A percentile compares a stretch with the other conserved stretches of the same genome.
Evolutionary conservation across 176 grass and related monocot genomes (phyloP).

Genomic region (Paspalum notatum): DNA sequence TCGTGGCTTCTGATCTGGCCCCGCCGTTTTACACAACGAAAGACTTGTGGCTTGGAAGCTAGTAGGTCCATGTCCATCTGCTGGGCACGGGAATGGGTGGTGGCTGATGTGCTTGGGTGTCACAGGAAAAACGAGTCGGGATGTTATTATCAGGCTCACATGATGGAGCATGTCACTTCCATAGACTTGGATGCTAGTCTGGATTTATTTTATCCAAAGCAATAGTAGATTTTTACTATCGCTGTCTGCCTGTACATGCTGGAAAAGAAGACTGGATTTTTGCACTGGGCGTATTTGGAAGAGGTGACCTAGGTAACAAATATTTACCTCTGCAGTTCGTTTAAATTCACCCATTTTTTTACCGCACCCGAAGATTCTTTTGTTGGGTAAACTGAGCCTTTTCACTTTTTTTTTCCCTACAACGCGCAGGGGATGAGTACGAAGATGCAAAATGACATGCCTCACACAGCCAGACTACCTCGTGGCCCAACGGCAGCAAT

Average conservation of each 20-base stretch:
- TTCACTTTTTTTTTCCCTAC: too few species aligned
- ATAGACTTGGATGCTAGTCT: not conserved
- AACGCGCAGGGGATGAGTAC: too few species aligned
- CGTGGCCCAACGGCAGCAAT: not conserved
- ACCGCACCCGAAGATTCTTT: not conserved
- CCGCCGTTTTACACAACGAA: not conserved
- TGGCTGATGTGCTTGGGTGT: conserved; percentile 21
- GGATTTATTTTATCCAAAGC: conserved; percentile 24
- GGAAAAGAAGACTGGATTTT: not conserved
- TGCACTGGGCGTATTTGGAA: not conserved
- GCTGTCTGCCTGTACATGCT: not conserved
- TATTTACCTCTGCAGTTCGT: not conserved
- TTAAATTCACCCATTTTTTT: not conserved
- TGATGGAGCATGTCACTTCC: not conserved
- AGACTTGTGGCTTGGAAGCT: conserved; percentile 26
- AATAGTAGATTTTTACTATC: not conserved
- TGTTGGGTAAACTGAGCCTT: not conserved
- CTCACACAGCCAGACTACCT: too few species aligned
- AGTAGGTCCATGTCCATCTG: not conserved
- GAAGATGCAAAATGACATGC: too few species aligned
- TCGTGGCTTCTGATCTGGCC: conserved; percentile 31
- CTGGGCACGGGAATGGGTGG: conserved; percentile 47
- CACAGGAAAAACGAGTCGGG: not conserved
- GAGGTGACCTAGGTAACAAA: not conserved
- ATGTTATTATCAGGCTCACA: conserved; percentile 34